Evolutionary conservation across 148 eudicot genomes (phyloP).

Genomic region (Oxyria digyna): DNA sequence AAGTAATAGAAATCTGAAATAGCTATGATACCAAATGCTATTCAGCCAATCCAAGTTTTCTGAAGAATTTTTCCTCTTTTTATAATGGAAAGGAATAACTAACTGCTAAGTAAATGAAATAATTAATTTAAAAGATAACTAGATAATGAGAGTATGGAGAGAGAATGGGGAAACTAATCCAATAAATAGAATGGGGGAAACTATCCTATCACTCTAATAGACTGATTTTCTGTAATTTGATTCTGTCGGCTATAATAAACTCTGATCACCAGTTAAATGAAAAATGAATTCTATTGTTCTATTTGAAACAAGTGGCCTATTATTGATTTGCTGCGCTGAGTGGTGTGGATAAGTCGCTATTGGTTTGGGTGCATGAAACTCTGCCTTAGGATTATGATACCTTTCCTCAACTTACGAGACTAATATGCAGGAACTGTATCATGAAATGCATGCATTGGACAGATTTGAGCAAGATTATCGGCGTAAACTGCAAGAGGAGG

Average conservation of each 20-base stretch:
- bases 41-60: too few species aligned
- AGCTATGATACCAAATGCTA: too few species aligned
- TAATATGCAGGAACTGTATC: conserved; percentile 73
- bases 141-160: too few species aligned
- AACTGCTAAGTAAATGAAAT: too few species aligned
- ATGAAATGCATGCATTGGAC: conserved; percentile 92
- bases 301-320: background rate
- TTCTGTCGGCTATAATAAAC: background rate
- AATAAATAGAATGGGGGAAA: too few species aligned
- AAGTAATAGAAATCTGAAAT: too few species aligned
- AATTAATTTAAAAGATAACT: too few species aligned
- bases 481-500: conserved; percentile 88
- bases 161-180: too few species aligned
- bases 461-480: conserved; percentile 91
- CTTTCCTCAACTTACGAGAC: conserved; percentile 6
- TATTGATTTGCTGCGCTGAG: background rate
- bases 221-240: background rate
- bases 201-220: background rate
- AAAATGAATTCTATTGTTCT: background rate
- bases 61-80: too few species aligned
- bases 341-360: too few species aligned
- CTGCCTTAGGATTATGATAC: background rate
- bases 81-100: too few species aligned
- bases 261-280: background rate
- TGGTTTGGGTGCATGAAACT: background rate